Evolutionary conservation across 2,329 filamentous ascomycete species (phyloP).

Genomic region (Alternaria solani): DNA sequence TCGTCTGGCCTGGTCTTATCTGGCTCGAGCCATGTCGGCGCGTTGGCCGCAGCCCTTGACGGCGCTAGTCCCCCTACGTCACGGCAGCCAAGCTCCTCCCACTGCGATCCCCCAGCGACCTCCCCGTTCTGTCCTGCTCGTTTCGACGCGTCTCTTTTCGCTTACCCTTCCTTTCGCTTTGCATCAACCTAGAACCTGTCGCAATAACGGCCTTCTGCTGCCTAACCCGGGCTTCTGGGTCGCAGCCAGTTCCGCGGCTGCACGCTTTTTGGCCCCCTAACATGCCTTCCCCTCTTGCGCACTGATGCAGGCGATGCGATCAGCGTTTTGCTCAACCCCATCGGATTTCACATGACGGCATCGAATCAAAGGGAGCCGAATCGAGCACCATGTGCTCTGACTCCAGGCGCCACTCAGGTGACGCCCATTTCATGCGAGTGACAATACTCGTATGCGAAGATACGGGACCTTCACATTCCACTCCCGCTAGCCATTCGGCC

Average conservation of each 20-base stretch:
- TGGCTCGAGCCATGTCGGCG: conserved; percentile 28
- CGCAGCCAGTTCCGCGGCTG: conserved; percentile 12
- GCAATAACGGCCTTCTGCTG: conserved; percentile 22
- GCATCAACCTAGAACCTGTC: conserved; percentile 5
- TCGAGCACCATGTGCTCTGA: not conserved
- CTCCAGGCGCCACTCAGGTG: conserved; percentile 23
- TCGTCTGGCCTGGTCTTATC: conserved; percentile 25
- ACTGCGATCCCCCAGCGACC: conserved; percentile 11
- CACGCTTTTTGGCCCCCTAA: conserved; percentile 15
- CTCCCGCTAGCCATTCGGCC: conserved; percentile 9
- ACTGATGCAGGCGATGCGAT: conserved; percentile 8
- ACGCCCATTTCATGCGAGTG: conserved; percentile 25
- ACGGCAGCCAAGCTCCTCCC: conserved; percentile 16
- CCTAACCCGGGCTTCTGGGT: conserved; percentile 23
- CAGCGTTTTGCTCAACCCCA: conserved; percentile 3
- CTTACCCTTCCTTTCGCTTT: conserved; percentile 10
- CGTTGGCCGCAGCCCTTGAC: conserved; percentile 20
- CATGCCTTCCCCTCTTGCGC: conserved; percentile 6
- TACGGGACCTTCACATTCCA: conserved; percentile 4
- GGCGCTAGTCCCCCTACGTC: conserved; percentile 22
- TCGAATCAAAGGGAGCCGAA: not conserved
- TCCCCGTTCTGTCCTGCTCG: conserved; percentile 16
- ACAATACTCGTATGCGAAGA: conserved; percentile 12
- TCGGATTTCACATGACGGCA: conserved; percentile 1
- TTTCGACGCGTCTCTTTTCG: conserved; percentile 22